These are phyloP conservation scores for Exophiala mesophila DNA, from an alignment of 2,329 filamentous ascomycete genomes.

Conservation along the genomic window DNA sequence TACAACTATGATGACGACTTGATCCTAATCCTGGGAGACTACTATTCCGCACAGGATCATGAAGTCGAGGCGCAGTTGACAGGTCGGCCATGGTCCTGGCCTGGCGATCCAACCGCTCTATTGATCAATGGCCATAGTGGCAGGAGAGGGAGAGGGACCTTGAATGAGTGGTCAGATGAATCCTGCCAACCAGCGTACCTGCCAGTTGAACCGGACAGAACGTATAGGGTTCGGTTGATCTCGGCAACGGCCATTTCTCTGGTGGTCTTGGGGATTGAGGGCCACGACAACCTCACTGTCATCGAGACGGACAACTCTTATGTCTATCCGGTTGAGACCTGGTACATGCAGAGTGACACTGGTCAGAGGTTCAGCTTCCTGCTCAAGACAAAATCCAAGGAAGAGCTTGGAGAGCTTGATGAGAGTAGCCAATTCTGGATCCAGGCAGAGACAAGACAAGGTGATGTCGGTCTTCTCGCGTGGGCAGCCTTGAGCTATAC, in stretches of 20 bases:
- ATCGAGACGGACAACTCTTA: conserved; percentile 55
- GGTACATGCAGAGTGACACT: conserved; percentile 51
- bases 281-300: conserved; percentile 52
- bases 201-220: conserved; percentile 56
- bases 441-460: conserved; percentile 29
- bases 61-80: conserved; percentile 49
- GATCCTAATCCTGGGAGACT: conserved; percentile 52
- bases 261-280: conserved; percentile 52
- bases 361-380: conserved; percentile 59
- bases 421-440: conserved; percentile 48
- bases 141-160: conserved; percentile 33
- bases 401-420: conserved; percentile 23
- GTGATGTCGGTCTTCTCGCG: conserved; percentile 21
- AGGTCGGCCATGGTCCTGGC: conserved; percentile 50
- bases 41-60: conserved; percentile 52
- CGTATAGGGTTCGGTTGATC: conserved; percentile 59
- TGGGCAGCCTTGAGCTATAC: conserved; percentile 30
- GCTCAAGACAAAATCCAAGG: conserved; percentile 47
- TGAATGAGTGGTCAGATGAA: conserved; percentile 28
- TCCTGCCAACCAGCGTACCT: conserved; percentile 46
- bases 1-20: conserved; percentile 61
- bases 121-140: conserved; percentile 55
- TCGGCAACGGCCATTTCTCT: conserved; percentile 55
- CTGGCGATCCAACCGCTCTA: conserved; percentile 54
- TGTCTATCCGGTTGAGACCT: conserved; percentile 31